Percentiles rank a stretch among this genome's conserved stretches.
Conservation (phyloP, 2,329 filamentous ascomycete species). For the Diaporthe longicolla region DNA sequence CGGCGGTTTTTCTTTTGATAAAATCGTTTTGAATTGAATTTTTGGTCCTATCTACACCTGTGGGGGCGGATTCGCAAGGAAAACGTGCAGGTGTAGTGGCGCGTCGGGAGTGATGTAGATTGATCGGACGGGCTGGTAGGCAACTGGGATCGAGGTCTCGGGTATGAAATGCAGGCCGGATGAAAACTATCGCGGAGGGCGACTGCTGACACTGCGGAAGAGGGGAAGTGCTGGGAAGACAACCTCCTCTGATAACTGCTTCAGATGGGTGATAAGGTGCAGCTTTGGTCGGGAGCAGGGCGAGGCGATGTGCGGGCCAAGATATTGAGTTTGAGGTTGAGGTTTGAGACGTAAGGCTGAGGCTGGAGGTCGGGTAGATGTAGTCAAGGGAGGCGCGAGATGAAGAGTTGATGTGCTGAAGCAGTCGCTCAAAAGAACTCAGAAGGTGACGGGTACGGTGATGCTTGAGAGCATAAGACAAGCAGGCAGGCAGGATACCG, state of each 20-base stretch:
- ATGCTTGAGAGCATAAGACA: conserved; percentile 40
- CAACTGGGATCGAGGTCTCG: conserved; percentile 40
- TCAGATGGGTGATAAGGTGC: conserved; percentile 39
- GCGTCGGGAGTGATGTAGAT: conserved; percentile 56
- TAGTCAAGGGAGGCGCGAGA: conserved; percentile 42
- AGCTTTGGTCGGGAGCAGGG: conserved; percentile 40
- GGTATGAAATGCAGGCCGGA: conserved; percentile 35
- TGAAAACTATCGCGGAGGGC: conserved; percentile 39
- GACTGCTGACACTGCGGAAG: conserved; percentile 49
- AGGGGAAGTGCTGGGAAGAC: conserved; percentile 51
- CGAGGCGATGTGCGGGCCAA: conserved; percentile 37
- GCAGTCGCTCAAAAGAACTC: conserved; percentile 42
- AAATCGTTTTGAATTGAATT: conserved; percentile 63
- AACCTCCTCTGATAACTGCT: conserved; percentile 42
- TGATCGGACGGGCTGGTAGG: conserved; percentile 42
- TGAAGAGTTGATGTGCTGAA: conserved; percentile 40
- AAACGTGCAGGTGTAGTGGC: conserved; percentile 90
- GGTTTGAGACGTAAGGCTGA: conserved; percentile 34
- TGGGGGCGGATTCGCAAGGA: conserved; percentile 82
- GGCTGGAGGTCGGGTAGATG: conserved; percentile 41
- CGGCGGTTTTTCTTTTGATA: conserved; percentile 58
- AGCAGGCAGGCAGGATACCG: conserved; percentile 42
- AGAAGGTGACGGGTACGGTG: conserved; percentile 39
- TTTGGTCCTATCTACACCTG: conserved; percentile 82
- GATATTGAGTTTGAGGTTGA: conserved; percentile 37